These are phyloP conservation scores for Croton setiger DNA, from an alignment of 441 rosid genomes.

Conservation along the genomic window DNA sequence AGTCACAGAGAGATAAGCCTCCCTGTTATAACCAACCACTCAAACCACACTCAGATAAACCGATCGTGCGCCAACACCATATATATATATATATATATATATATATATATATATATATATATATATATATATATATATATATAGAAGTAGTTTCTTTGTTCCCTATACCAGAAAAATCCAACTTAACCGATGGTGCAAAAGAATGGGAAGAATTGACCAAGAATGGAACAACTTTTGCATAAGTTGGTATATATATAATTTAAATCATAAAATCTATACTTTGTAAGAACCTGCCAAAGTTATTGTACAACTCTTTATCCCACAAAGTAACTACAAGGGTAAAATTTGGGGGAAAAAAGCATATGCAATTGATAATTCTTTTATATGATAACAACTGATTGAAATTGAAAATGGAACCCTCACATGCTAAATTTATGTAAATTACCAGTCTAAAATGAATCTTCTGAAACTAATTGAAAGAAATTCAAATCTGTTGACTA, in stretches of 20 bases:
- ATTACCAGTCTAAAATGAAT: neutral
- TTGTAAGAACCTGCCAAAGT: neutral
- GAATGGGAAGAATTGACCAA: slow-evolving; percentile 1
- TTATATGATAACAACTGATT: neutral
- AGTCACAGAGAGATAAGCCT: too few species aligned
- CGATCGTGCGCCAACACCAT: too few species aligned
- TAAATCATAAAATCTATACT: neutral
- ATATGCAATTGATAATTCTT: neutral
- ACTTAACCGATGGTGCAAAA: neutral
- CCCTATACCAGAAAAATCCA: neutral
- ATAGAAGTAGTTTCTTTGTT: neutral
- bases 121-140: too few species aligned
- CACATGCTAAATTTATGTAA: neutral
- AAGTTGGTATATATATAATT: neutral
- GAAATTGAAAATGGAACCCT: neutral
- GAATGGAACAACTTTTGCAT: neutral
- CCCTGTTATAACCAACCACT: too few species aligned
- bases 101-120: too few species aligned
- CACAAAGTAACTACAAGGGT: slow-evolving; percentile 4
- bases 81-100: too few species aligned
- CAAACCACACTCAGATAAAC: too few species aligned
- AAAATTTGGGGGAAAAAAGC: neutral
- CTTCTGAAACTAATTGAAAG: neutral
- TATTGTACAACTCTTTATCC: neutral
- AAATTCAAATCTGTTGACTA: neutral